phyloP scores from a whole-genome alignment of 2,329 filamentous ascomycete genomes.

The Exophiala xenobiotica region DNA sequence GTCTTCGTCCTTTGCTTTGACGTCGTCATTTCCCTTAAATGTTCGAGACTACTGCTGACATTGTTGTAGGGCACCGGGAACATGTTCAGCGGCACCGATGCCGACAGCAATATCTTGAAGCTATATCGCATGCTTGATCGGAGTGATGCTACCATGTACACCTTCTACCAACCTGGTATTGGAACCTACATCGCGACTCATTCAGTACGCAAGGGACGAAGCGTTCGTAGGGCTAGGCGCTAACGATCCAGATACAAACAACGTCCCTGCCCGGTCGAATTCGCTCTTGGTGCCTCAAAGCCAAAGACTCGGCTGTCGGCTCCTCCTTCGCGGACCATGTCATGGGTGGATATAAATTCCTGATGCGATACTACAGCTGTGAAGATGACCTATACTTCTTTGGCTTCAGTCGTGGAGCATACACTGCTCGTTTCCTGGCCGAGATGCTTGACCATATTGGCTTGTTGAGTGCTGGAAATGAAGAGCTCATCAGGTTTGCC shows the following conservation, averaged over 20 bases:
- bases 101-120: conserved; percentile 49
- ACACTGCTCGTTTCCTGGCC: conserved; percentile 72
- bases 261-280: conserved; percentile 58
- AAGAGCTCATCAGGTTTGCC: conserved; percentile 80
- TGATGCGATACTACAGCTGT: conserved; percentile 70
- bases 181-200: conserved; percentile 67
- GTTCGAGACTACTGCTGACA: neutral
- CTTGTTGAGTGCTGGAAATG: conserved; percentile 75
- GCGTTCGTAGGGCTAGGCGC: neutral
- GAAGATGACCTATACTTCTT: conserved; percentile 66
- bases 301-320: conserved; percentile 76
- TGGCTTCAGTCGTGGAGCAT: conserved; percentile 70
- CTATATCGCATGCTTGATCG: conserved; percentile 42
- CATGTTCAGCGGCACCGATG: conserved; percentile 44
- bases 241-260: conserved; percentile 20
- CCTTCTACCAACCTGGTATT: conserved; percentile 45
- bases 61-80: conserved; percentile 44
- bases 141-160: conserved; percentile 26
- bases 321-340: conserved; percentile 81
- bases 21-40: conserved; percentile 7
- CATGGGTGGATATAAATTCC: conserved; percentile 76
- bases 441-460: conserved; percentile 86
- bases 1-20: conserved; percentile 27
- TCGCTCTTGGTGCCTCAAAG: conserved; percentile 47
- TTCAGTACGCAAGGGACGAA: conserved; percentile 41